A percentile compares a stretch with the other conserved stretches of the same genome.
These are phyloP conservation scores for Capronia epimyces DNA, from an alignment of 2,329 filamentous ascomycete genomes.

Conservation along the genomic window DNA sequence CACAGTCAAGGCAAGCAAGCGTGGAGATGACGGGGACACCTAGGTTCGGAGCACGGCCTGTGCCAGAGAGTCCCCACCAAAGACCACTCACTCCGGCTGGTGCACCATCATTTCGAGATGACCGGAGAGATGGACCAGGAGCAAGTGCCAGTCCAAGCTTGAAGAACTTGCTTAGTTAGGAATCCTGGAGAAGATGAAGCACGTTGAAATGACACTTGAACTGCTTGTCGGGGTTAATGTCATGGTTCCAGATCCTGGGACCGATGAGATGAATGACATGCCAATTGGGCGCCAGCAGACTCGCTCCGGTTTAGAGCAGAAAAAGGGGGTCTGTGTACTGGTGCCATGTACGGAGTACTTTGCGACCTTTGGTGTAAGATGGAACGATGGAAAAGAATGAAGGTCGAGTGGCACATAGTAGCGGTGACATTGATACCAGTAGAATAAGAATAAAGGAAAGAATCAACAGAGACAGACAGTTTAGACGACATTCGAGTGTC, in stretches of 20 bases:
- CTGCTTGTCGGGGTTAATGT: background rate
- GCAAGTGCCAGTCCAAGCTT: slow-evolving; percentile 73
- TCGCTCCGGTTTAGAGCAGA: background rate
- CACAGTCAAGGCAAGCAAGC: slow-evolving; percentile 20
- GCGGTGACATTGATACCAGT: too few species aligned
- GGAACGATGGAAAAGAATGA: too few species aligned
- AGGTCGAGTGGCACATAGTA: too few species aligned
- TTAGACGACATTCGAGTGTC: too few species aligned
- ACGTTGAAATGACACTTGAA: background rate
- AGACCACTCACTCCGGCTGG: slow-evolving; percentile 21
- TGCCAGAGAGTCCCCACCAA: slow-evolving; percentile 19
- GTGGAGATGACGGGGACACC: slow-evolving; percentile 18
- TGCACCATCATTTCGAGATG: slow-evolving; percentile 26
- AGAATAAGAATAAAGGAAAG: too few species aligned
- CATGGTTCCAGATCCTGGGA: background rate
- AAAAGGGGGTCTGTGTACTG: background rate
- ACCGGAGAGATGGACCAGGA: slow-evolving; percentile 44
- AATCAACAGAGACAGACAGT: too few species aligned
- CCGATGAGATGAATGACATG: background rate
- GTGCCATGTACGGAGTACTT: background rate
- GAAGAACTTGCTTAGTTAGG: slow-evolving; percentile 64
- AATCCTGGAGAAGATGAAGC: slow-evolving; percentile 1
- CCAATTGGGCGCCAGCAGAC: background rate
- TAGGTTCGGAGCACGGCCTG: slow-evolving; percentile 13
- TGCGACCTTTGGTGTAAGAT: background rate